Evolutionary conservation across 2,329 filamentous ascomycete genomes (phyloP).

Genomic region (Exophiala sideris): DNA sequence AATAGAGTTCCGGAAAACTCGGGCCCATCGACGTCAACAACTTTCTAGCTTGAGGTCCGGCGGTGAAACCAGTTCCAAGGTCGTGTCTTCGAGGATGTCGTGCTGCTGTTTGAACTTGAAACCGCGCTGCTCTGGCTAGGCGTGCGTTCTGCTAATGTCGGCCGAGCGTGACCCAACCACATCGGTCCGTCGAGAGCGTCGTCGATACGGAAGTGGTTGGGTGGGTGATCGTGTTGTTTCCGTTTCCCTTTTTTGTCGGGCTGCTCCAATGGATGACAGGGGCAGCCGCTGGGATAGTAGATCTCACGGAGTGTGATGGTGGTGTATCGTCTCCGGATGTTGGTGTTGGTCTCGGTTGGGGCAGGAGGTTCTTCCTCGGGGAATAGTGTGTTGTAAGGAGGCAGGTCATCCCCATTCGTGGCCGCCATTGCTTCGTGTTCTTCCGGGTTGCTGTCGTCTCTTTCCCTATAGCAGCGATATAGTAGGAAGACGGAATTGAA

Average conservation of each 20-base stretch:
- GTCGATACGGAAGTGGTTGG: conserved; percentile 7
- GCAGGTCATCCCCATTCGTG: conserved; percentile 11
- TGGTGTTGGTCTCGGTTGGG: conserved; percentile 8
- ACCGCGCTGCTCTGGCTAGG: conserved; percentile 21
- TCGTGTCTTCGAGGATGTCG: conserved; percentile 24
- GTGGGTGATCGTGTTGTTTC: conserved; percentile 8
- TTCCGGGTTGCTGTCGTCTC: no score
- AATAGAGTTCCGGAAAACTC: no score
- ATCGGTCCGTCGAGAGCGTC: conserved; percentile 11
- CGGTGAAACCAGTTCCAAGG: conserved; percentile 25
- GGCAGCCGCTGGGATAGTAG: conserved; percentile 25
- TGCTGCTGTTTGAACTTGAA: conserved; percentile 5
- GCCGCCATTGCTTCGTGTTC: conserved; percentile 6
- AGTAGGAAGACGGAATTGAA: conserved; percentile 1
- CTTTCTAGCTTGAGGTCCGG: conserved; percentile 23
- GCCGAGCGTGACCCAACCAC: conserved; percentile 22
- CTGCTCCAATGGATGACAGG: conserved; percentile 23
- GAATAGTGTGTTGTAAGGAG: conserved; percentile 22
- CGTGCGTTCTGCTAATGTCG: conserved; percentile 15
- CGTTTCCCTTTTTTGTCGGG: conserved; percentile 18
- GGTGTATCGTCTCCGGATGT: conserved; percentile 25
- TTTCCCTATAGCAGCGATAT: background rate
- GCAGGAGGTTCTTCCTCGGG: conserved; percentile 15
- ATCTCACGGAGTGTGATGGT: conserved; percentile 28
- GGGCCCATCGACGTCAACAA: conserved; percentile 6